Base-by-base conservation (phyloP, 2,329 filamentous ascomycete genomes). In the Parastagonospora nodorum region DNA sequence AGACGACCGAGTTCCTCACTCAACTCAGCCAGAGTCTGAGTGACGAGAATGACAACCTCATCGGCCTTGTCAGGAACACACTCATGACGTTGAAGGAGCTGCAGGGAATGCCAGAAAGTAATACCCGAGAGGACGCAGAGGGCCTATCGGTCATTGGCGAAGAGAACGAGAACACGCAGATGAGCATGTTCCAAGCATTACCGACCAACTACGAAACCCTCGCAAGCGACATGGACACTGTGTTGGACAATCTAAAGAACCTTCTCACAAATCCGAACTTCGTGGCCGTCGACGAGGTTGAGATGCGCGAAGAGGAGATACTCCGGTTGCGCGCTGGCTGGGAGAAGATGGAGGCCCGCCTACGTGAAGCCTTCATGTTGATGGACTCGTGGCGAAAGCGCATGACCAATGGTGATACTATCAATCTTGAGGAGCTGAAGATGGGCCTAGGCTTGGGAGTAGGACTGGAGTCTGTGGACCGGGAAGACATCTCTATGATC, bases 211-310 rank as follows among this genome's bases (percentile, higher is more conserved):
- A 90, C 61, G 88, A 92, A 38, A 82, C 79, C 5, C 74, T 97
- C 54, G 85, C 88, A 0, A 69, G 76, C 8, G 89, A 95, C 57
- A 84, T 97, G 75, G 87, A 92, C 45, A 79, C 79, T 6, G 86
- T 96, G 8, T 80, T 97, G 53, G 85, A 89, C 30, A 91, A 96
- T 67, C 82, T 99, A 57, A 84, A 89, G 58, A 88, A 83, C 2
- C 84, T 99, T 32, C 80, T 99, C 38, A 97, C 92, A 8, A 97
- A 97, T 67, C 94, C 94, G 1, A 96, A 92, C 2, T 99, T 97
- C 71, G 94, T 97, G 11, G 90, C 93, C 0, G 85, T 97, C 16
- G 94, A 97, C 64, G 94, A 97, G 72, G 91, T 99, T 2, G 88
- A 95, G 67, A 77, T 92, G n/a, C 86, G 93, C 47, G 93, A 99